Evolutionary conservation across 768 basidiomycete species (phyloP).

Genomic region (Leccinum subgranulosum): DNA sequence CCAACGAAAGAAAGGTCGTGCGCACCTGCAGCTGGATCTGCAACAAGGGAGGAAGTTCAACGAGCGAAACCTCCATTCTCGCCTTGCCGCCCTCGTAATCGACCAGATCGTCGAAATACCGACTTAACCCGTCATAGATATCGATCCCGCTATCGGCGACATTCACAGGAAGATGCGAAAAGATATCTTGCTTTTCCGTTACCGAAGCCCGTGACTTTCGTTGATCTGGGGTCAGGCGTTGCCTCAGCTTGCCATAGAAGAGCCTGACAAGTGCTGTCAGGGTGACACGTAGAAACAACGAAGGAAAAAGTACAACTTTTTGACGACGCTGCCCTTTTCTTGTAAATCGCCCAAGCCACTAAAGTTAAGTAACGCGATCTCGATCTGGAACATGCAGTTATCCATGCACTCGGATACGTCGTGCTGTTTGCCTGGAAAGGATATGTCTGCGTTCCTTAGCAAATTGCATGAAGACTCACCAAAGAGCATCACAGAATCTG

Average conservation of each 20-base stretch:
- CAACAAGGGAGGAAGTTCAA: slow-evolving; percentile 84
- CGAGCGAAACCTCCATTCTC: slow-evolving; percentile 80
- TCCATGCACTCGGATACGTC: slow-evolving; percentile 99
- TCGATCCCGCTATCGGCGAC: slow-evolving; percentile 88
- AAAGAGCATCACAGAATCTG: slow-evolving; percentile 88
- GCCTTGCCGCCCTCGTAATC: slow-evolving; percentile 87
- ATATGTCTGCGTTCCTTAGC: background rate
- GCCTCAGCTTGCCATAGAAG: slow-evolving; percentile 88
- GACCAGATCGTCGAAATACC: slow-evolving; percentile 86
- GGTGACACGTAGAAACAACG: background rate
- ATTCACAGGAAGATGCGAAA: slow-evolving; percentile 92
- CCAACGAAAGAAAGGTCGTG: slow-evolving; percentile 13
- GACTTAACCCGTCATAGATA: slow-evolving; percentile 88
- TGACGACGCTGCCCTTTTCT: slow-evolving; percentile 77
- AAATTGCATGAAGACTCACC: slow-evolving; percentile 45
- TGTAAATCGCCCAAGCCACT: slow-evolving; percentile 39
- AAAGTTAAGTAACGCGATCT: slow-evolving; percentile 83
- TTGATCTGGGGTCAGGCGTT: slow-evolving; percentile 44
- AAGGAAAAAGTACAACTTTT: slow-evolving; percentile 49
- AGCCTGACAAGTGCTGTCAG: slow-evolving; percentile 40
- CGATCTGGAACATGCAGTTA: slow-evolving; percentile 98
- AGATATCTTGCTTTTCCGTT: slow-evolving; percentile 87
- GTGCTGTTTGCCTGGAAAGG: slow-evolving; percentile 78
- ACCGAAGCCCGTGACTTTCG: slow-evolving; percentile 50
- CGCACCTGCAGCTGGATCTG: slow-evolving; percentile 93